These are phyloP conservation scores for Taphrina flavorubra DNA, from an alignment of 1,139 yeast species.

Conservation along the genomic window DNA sequence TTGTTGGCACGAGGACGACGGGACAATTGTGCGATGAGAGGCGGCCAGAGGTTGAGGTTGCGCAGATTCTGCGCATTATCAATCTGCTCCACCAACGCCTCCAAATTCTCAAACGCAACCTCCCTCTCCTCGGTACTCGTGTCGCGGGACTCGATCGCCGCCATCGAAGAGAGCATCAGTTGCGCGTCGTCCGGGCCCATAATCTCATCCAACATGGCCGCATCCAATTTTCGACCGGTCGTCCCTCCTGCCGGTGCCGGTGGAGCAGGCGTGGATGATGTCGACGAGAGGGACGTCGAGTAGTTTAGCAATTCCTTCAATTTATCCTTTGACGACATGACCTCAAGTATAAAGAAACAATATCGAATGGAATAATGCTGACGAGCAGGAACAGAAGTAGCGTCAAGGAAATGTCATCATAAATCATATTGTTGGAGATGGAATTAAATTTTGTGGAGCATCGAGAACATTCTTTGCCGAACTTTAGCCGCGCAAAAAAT, in stretches of 20 bases:
- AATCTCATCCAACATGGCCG: constrained; percentile 73
- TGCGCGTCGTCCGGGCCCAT: constrained; percentile 89
- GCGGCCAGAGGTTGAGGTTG: constrained; percentile 79
- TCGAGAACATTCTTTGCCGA: constrained; percentile 26
- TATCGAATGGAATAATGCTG: not conserved
- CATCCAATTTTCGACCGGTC: constrained; percentile 56
- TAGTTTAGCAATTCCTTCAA: constrained; percentile 19
- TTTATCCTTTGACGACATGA: constrained; percentile 19
- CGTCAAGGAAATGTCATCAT: not conserved
- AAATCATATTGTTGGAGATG: not conserved
- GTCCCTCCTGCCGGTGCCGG: not conserved
- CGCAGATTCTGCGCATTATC: constrained; percentile 90
- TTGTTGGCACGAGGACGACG: too few relatives aligned
- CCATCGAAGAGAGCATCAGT: constrained; percentile 76
- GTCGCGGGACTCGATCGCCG: constrained; percentile 64
- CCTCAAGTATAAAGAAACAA: not conserved
- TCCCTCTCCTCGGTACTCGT: constrained; percentile 67
- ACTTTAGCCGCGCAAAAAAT: not conserved
- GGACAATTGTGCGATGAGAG: constrained; percentile 60
- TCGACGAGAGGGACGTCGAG: constrained; percentile 20
- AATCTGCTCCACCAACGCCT: constrained; percentile 88
- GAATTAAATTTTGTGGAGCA: constrained; percentile 15
- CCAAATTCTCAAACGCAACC: constrained; percentile 86
- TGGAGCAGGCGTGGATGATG: not conserved
- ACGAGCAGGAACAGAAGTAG: too few relatives aligned